Percentiles rank a stretch among this genome's conserved stretches.
These are phyloP conservation scores for Shiraia sp. DNA, from an alignment of 2,329 filamentous ascomycete species.

Conservation along the genomic window DNA sequence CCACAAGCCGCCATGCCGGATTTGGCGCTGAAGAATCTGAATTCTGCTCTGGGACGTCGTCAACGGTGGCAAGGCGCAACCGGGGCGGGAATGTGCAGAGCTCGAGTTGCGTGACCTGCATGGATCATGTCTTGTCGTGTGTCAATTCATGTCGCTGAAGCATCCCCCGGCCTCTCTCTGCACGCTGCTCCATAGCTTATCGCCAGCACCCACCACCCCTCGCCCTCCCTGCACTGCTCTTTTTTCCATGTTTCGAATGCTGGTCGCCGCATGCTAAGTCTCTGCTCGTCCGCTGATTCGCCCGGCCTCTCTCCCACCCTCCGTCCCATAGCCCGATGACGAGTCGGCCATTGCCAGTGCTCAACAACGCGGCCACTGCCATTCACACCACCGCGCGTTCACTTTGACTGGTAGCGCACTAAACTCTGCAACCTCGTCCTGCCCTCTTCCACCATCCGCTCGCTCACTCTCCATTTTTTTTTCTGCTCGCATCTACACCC, in stretches of 20 bases:
- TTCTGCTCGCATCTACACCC: not conserved
- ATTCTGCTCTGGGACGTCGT: too few relatives aligned
- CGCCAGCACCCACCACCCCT: too few relatives aligned
- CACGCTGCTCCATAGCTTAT: too few relatives aligned
- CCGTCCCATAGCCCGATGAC: constrained; percentile 8
- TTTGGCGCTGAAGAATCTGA: too few relatives aligned
- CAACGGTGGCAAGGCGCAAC: too few relatives aligned
- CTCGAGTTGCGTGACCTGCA: too few relatives aligned
- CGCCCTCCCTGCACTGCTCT: too few relatives aligned
- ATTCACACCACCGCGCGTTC: constrained; percentile 7
- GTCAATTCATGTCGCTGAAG: too few relatives aligned
- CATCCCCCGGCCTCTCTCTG: too few relatives aligned
- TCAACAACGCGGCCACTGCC: constrained; percentile 12
- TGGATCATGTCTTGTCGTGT: too few relatives aligned
- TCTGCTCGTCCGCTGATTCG: constrained; percentile 5
- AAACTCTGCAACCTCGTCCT: not conserved
- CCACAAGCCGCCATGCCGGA: too few relatives aligned
- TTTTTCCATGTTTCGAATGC: constrained; percentile 6
- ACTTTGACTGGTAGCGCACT: constrained; percentile 4
- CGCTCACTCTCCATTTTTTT: not conserved
- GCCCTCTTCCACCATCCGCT: constrained; percentile 6
- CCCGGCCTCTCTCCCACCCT: not conserved
- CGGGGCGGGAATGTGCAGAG: too few relatives aligned
- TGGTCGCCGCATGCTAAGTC: constrained; percentile 2
- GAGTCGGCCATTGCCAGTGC: constrained; percentile 3